Base-by-base conservation (phyloP, 1,284 basidiomycete species). In the Moesziomyces antarcticus region DNA sequence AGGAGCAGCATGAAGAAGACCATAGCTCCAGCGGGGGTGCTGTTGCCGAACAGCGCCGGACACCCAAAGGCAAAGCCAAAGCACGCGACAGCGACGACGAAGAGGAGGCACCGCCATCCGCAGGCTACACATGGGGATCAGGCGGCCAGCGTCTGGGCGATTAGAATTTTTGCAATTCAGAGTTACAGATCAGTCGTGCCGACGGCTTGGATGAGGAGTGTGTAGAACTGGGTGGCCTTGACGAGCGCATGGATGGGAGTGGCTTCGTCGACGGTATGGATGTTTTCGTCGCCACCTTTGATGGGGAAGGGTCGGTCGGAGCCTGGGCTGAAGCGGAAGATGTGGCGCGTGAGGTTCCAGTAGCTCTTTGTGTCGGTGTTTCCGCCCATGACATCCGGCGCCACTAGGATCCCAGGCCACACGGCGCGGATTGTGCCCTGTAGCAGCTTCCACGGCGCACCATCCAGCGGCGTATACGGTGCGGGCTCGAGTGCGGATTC, bases 261-360 rank as follows among this genome's bases (percentile, higher is more conserved):
- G 86, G 87, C 85, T 85, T 90, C 89, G 65, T 90, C 88, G 42
- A 90, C 88, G 1, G 91, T 91, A 81, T 92, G 91, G 13, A 80
- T 61, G 69, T 73, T 61, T 85, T 85, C n/a, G 85, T 85, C 24
- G 27, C 74, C 65, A 25, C 60, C 53, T 27, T 53, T 44, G 53
- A 73, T 67, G 3, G 70, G 70, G 60, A 73, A 73, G 3, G 56
- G 60, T 3, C 27, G 47, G 20, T 68, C 64, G 13, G 69, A 75
- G 30, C 76, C 51, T 21, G 85, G 81, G 18, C 73, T 85, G 80
- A 88, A 89, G 6, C 89, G 86, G 84, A 88, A 89, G 68, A 90
- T 88, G 68, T 88, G 85, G 33, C 75, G 66, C 1, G 88, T 86
- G 14, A 89, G 75, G 24, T 85, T 79, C 88, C 88, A 88, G 79